Evolutionary conservation across 495 filamentous ascomycete species (phyloP).

Genomic region (Cudoniella acicularis): DNA sequence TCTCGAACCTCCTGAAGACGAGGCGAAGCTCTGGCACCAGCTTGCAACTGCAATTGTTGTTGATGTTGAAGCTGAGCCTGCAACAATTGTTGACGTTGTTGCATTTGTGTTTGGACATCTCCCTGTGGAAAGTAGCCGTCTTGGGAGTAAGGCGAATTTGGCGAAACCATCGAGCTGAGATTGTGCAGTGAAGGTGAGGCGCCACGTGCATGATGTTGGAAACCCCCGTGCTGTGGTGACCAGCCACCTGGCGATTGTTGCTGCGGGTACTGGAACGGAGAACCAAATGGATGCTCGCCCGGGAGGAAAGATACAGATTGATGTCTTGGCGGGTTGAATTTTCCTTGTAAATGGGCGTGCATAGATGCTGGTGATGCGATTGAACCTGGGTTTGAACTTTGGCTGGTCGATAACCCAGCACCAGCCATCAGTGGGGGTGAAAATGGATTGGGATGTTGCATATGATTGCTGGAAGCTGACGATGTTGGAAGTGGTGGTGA

Average conservation of each 20-base stretch:
- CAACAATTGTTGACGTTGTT: conserved; percentile 56
- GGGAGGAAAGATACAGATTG: conserved; percentile 47
- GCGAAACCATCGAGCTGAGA: conserved; percentile 43
- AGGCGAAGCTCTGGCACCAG: conserved; percentile 49
- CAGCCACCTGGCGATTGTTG: conserved; percentile 44
- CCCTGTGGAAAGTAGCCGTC: conserved; percentile 37
- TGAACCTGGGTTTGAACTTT: conserved; percentile 56
- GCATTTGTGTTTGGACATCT: conserved; percentile 34
- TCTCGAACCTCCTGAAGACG: conserved; percentile 51
- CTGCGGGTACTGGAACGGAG: conserved; percentile 40
- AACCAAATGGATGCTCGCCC: conserved; percentile 32
- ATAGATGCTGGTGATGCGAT: conserved; percentile 50
- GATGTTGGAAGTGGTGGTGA: conserved; percentile 69
- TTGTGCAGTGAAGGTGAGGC: conserved; percentile 55
- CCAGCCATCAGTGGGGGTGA: conserved; percentile 50
- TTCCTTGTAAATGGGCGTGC: conserved; percentile 38
- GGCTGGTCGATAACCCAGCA: conserved; percentile 47
- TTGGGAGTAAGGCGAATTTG: conserved; percentile 44
- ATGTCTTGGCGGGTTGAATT: conserved; percentile 44
- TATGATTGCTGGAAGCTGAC: conserved; percentile 59
- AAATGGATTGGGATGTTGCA: conserved; percentile 57
- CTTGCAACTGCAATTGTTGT: conserved; percentile 47
- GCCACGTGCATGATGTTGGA: conserved; percentile 46
- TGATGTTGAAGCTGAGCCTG: conserved; percentile 53
- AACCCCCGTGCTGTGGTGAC: conserved; percentile 52